Evolutionary conservation across 1,139 yeast species (phyloP).

Genomic region (Taphrina pruni): DNA sequence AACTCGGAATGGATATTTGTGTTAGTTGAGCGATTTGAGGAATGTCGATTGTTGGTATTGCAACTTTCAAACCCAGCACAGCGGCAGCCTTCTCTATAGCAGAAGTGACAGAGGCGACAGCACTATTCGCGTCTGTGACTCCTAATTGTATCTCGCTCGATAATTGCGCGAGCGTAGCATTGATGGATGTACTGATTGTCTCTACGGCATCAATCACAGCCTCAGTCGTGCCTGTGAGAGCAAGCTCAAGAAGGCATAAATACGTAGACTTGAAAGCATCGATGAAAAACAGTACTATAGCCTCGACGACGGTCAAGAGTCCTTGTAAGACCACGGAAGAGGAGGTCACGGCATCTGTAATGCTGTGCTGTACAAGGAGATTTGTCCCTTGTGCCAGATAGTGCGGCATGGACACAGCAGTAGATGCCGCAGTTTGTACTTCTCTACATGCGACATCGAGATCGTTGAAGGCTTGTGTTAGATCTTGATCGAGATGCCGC

Average conservation of each 20-base stretch:
- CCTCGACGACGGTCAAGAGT: constrained; percentile 63
- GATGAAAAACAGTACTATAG: constrained; percentile 66
- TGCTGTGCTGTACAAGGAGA: constrained; percentile 56
- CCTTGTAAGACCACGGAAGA: constrained; percentile 55
- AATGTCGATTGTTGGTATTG: constrained; percentile 57
- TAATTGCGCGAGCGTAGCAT: constrained; percentile 62
- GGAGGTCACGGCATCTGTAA: constrained; percentile 59
- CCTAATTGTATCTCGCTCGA: constrained; percentile 70
- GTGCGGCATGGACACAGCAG: constrained; percentile 61
- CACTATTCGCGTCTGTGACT: constrained; percentile 61
- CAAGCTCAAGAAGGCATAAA: constrained; percentile 76
- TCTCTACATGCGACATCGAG: constrained; percentile 55
- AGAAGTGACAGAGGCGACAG: constrained; percentile 55
- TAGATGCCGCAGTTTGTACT: constrained; percentile 57
- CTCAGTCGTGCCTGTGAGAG: constrained; percentile 72
- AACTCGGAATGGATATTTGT: constrained; percentile 66
- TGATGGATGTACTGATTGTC: constrained; percentile 63
- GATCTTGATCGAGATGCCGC: constrained; percentile 47
- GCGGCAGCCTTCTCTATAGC: constrained; percentile 56
- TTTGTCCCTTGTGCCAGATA: constrained; percentile 64
- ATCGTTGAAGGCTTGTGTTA: constrained; percentile 48
- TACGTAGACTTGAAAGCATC: constrained; percentile 83
- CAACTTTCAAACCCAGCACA: constrained; percentile 60
- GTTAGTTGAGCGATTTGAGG: constrained; percentile 62
- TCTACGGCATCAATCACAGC: constrained; percentile 78